A percentile compares a stretch with the other conserved stretches of the same genome.
These are phyloP conservation scores for Trichosporon sp. DNA, from an alignment of 1,284 basidiomycete genomes.

Conservation along the genomic window DNA sequence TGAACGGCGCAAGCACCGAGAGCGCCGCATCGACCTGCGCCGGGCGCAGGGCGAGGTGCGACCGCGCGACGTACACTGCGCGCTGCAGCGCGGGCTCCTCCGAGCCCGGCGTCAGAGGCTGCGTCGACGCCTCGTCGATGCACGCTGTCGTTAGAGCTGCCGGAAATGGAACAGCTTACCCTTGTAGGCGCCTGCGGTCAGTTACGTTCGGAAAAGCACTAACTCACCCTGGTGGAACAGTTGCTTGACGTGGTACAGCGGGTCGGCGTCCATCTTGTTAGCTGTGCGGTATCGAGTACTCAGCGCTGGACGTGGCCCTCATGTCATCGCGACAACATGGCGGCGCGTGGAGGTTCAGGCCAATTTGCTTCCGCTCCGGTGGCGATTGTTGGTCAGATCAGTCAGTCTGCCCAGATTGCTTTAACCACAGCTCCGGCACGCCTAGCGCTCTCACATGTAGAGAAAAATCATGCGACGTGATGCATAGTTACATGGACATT, in stretches of 20 bases:
- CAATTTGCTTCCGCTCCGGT: background rate
- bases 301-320: background rate
- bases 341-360: background rate
- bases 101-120: conserved; percentile 26
- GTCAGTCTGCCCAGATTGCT: too few relatives aligned
- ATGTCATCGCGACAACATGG: background rate
- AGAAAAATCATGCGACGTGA: background rate
- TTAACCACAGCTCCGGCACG: background rate
- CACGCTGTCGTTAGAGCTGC: conserved; percentile 29
- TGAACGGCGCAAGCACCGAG: conserved; percentile 51
- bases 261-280: conserved; percentile 65
- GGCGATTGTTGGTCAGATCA: too few relatives aligned
- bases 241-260: conserved; percentile 76
- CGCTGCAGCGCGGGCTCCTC: conserved; percentile 49
- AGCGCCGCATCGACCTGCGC: conserved; percentile 57
- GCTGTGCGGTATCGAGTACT: background rate
- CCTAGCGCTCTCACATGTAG: background rate
- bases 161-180: conserved; percentile 21
- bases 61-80: conserved; percentile 75
- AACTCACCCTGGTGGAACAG: conserved; percentile 70
- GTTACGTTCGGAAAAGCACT: background rate
- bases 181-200: conserved; percentile 45
- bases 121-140: conserved; percentile 42
- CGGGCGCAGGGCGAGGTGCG: conserved; percentile 70
- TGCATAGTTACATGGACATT: conserved; percentile 1